Evolutionary conservation across 148 eudicot genomes (phyloP).

Genomic region (Pouteria glomerata): DNA sequence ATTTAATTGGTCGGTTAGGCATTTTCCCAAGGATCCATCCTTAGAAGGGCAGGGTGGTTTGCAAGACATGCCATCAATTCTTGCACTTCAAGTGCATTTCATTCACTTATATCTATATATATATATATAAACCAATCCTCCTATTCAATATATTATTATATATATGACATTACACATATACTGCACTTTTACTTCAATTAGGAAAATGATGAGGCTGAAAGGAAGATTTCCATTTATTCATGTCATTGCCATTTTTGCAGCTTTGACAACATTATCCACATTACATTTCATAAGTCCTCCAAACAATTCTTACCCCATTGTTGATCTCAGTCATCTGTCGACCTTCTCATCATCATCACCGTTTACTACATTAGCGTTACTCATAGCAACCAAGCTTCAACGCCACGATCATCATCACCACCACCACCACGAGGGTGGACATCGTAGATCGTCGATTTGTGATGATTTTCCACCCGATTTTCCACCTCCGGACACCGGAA

Average conservation of each 20-base stretch:
- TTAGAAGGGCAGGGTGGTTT: conserved; percentile 48
- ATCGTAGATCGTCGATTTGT: conserved; percentile 26
- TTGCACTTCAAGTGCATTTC: conserved; percentile 62
- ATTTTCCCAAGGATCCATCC: conserved; percentile 20
- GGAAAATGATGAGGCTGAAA: conserved; percentile 27
- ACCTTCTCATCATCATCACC: conserved; percentile 6
- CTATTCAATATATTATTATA: background rate
- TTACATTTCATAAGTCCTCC: conserved; percentile 18
- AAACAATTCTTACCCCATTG: conserved; percentile 1
- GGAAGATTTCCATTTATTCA: conserved; percentile 19
- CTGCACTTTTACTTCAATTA: background rate
- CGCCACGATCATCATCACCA: conserved; percentile 27
- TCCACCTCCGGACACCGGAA: conserved; percentile 64
- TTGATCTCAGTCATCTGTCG: conserved; percentile 4
- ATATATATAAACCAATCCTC: background rate
- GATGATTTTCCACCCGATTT: conserved; percentile 70
- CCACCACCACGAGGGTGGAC: conserved; percentile 18
- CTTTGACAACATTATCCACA: conserved; percentile 35
- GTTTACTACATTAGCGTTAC: background rate
- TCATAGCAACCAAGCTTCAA: background rate
- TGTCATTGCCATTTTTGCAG: conserved; percentile 40
- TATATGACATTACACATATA: background rate
- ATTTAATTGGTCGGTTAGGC: conserved; percentile 18
- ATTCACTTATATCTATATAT: conserved; percentile 5
- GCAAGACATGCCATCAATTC: conserved; percentile 64